These are phyloP conservation scores for Primulina eburnea DNA, from an alignment of 257 asterid genomes.

Conservation along the genomic window DNA sequence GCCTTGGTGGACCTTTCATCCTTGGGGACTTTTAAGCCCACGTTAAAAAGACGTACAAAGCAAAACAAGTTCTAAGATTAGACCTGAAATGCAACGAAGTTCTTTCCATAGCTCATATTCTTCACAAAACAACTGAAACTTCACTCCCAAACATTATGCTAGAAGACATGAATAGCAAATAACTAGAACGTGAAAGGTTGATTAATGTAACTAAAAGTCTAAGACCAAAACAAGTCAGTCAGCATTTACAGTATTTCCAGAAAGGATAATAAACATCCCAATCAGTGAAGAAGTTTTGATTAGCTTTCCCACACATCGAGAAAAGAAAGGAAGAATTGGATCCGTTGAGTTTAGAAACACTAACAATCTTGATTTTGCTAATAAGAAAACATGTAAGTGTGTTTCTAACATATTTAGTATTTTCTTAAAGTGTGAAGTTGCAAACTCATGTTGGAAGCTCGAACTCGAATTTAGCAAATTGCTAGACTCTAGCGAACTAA, in stretches of 20 bases:
- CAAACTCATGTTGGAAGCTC: too few relatives aligned
- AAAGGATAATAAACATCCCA: not conserved
- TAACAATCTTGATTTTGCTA: too few relatives aligned
- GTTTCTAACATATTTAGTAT: too few relatives aligned
- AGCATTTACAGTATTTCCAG: not conserved
- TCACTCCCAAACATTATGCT: not conserved
- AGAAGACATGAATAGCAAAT: not conserved
- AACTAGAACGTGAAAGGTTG: not conserved
- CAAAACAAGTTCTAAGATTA: not conserved
- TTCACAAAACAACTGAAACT: not conserved
- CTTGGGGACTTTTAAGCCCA: not conserved
- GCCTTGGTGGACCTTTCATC: not conserved
- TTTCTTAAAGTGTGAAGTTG: too few relatives aligned
- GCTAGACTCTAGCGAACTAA: too few relatives aligned
- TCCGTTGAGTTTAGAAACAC: too few relatives aligned
- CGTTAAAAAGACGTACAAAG: not conserved
- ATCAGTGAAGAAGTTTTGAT: not conserved
- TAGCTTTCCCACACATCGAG: not conserved
- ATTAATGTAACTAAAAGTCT: not conserved
- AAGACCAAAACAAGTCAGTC: not conserved
- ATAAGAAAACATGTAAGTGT: too few relatives aligned
- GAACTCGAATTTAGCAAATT: too few relatives aligned
- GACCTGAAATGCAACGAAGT: not conserved
- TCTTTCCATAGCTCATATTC: not conserved
- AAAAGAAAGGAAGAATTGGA: not conserved